phyloP scores from a whole-genome alignment of 176 grass and related monocot species.

The Secale cereale region DNA sequence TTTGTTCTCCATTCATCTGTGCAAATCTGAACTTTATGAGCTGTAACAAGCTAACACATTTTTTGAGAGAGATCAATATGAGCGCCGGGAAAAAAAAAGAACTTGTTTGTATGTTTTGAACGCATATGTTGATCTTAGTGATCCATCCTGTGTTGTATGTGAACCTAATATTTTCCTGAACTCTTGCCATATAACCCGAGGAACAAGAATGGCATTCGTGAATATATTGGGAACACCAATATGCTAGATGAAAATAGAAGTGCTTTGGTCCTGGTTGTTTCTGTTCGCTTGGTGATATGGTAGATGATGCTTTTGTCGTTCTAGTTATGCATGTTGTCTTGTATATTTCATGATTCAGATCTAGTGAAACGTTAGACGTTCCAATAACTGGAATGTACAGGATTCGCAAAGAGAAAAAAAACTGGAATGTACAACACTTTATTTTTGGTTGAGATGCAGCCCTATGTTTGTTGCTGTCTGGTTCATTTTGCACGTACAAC shows the following conservation, averaged over 20 bases:
- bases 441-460: too few relatives aligned
- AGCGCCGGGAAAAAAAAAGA: background rate
- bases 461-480: too few relatives aligned
- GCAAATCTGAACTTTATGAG: background rate
- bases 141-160: background rate
- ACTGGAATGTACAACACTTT: too few relatives aligned
- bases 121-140: background rate
- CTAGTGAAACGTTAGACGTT: too few relatives aligned
- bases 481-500: too few relatives aligned
- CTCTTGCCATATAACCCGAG: background rate
- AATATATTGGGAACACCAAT: background rate
- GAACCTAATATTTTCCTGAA: background rate
- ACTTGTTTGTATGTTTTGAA: background rate
- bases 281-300: too few relatives aligned
- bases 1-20: background rate
- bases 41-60: background rate
- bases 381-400: too few relatives aligned
- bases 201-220: background rate
- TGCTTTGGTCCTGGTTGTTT: background rate
- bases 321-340: too few relatives aligned
- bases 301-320: too few relatives aligned
- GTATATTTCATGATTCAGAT: too few relatives aligned
- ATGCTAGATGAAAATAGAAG: background rate
- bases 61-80: background rate
- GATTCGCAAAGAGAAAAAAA: too few relatives aligned